A percentile compares a stretch with the other conserved stretches of the same genome.
These are phyloP conservation scores for Edaphochlamys debaryana DNA, from an alignment of 139 green algal genomes.

Conservation along the genomic window DNA sequence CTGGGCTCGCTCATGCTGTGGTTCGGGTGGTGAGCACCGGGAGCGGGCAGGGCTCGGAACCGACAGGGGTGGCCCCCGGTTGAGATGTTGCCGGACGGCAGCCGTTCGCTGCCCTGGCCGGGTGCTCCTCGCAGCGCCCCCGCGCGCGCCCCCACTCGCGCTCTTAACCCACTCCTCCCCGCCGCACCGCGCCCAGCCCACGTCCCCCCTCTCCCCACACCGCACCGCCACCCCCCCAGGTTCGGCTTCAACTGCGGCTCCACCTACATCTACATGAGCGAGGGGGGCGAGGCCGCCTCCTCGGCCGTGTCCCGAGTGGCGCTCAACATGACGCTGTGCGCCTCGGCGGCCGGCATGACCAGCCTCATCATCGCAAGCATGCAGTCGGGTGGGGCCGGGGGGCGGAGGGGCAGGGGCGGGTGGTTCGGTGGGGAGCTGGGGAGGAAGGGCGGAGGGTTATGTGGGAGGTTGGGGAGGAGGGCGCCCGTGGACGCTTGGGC, in stretches of 20 bases:
- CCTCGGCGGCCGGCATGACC: conserved; percentile 25
- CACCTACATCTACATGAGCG: conserved; percentile 36
- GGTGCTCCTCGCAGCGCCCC: no score
- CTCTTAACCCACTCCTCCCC: neutral
- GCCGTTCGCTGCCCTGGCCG: no score
- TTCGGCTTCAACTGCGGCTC: conserved; percentile 44
- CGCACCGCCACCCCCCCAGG: neutral
- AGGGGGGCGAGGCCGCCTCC: neutral
- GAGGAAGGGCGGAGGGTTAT: no score
- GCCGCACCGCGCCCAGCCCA: neutral
- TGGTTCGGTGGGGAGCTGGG: no score
- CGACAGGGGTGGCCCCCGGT: no score
- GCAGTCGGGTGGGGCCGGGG: neutral
- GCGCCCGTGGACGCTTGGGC: no score
- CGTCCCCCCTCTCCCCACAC: neutral
- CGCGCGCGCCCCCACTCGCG: no score
- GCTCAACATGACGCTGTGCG: conserved; percentile 60
- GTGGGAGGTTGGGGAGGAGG: no score
- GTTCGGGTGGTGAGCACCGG: conserved; percentile 22
- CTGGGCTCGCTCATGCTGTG: conserved; percentile 27
- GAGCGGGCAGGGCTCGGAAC: neutral
- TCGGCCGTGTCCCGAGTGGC: conserved; percentile 34
- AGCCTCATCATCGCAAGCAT: conserved; percentile 40
- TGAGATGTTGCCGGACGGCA: neutral
- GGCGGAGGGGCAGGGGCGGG: neutral